Conservation (phyloP, 2,329 filamentous ascomycete genomes). For the Nannizzia gypsea region DNA sequence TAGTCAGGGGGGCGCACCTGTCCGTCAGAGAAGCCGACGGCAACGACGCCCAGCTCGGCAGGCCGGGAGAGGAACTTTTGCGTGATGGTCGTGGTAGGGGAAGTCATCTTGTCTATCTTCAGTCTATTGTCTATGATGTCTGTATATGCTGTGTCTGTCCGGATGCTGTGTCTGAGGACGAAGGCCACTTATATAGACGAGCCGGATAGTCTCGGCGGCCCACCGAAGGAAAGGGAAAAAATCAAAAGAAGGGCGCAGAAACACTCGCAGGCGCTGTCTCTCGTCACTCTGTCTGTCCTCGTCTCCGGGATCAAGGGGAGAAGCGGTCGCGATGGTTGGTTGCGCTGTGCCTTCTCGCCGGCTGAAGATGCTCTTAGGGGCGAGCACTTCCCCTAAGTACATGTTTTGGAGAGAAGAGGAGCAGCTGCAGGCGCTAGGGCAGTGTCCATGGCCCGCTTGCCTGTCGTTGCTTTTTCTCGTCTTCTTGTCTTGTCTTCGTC, state of each 20-base stretch:
- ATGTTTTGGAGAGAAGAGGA: conserved; percentile 32
- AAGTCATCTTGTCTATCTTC: conserved; percentile 34
- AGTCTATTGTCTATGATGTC: neutral
- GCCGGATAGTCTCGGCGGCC: neutral
- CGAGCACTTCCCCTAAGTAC: conserved; percentile 36
- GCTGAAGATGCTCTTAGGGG: conserved; percentile 38
- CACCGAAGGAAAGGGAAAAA: neutral
- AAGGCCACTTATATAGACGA: conserved; percentile 1
- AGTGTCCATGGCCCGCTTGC: neutral
- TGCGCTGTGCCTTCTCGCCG: conserved; percentile 17
- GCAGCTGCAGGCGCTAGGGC: neutral
- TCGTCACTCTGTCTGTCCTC: neutral
- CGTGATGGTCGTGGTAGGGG: conserved; percentile 43
- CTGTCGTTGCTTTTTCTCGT: neutral
- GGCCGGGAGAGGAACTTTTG: conserved; percentile 69
- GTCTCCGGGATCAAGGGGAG: neutral
- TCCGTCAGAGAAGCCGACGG: conserved; percentile 91
- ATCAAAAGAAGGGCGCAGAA: neutral
- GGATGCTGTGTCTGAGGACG: neutral
- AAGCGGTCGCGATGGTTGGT: neutral
- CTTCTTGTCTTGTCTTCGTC: neutral
- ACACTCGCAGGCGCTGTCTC: neutral
- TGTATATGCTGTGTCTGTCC: conserved; percentile 10
- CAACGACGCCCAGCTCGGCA: conserved; percentile 77
- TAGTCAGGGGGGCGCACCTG: conserved; percentile 50